Base-by-base conservation (phyloP, 345 rosid genomes). In the Gossypium longicalyx region DNA sequence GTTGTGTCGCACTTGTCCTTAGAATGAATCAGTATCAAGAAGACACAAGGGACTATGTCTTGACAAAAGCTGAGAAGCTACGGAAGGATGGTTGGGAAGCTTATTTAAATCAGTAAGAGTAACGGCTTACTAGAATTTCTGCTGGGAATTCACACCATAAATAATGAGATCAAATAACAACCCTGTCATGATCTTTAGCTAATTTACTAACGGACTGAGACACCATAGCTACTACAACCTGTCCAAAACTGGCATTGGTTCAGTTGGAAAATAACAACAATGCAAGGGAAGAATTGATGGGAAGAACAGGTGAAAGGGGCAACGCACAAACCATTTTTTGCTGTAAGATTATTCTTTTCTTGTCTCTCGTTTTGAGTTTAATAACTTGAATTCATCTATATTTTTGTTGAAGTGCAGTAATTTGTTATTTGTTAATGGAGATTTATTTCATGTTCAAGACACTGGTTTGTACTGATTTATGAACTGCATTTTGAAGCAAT, bases 21-120 rank as follows among this genome's bases (percentile, higher is more conserved):
- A 95, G 97, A 85, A 88, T 95, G 94, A 90, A 83, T 70, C 98
- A 93, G 80, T 93, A 89, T 87, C 93, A 86, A 75, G 94, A 91
- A 84, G 94, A 91, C 81, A 84, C 87, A 47, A 89, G 87, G 79
- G 87, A 91, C 8, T 89, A 87, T 54, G 97, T 93, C 68, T 2
- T 90, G 77, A 80, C 64, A 52, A 95, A 90, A 80, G 97, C 94
- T 41, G 89, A 90, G 71, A 93, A 86, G 80, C 84, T 91, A 75
- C 86, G 82, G 54, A 82, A 64, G 62, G 82, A 85, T 74, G 93
- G 98, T 27, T 95, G 97, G 92, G 93, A 89, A 82, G 85, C 92
- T 8, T 89, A 91, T 79, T 73, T 82, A 62, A 87, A 87, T 80
- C 83, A 79, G 57, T 38, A 59, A 25, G 69, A 38, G 38, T 23